Evolutionary conservation across 176 grass and related monocot species (phyloP).

Genomic region (Triticum turgidum): DNA sequence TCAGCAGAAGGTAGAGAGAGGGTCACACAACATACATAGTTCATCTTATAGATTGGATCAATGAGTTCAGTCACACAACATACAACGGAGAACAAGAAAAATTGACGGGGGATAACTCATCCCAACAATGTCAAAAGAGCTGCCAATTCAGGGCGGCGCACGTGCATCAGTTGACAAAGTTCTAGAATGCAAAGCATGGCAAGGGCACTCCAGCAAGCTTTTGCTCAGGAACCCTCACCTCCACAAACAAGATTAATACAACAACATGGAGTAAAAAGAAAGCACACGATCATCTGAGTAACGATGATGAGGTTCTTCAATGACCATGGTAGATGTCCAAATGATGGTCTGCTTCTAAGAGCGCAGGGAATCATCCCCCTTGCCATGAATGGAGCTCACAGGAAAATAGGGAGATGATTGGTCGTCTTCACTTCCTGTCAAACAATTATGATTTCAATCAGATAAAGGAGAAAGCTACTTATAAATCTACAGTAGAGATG

Average conservation of each 20-base stretch:
- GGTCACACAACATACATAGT: conserved; percentile 28
- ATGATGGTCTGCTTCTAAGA: conserved; percentile 33
- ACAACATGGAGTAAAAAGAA: conserved; percentile 25
- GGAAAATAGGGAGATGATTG: conserved; percentile 14
- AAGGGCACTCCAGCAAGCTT: conserved; percentile 24
- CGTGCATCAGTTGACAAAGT: conserved; percentile 26
- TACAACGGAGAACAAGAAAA: conserved; percentile 35
- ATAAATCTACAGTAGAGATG: conserved; percentile 6
- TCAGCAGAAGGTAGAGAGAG: conserved; percentile 14
- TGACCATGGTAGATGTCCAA: conserved; percentile 22
- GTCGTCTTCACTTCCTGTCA: conserved; percentile 40
- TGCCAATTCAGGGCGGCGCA: not conserved
- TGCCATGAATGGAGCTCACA: conserved; percentile 26
- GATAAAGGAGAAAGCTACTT: conserved; percentile 16
- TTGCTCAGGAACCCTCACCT: conserved; percentile 32
- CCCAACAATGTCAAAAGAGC: conserved; percentile 22
- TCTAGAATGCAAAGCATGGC: conserved; percentile 30
- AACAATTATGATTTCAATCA: conserved; percentile 17
- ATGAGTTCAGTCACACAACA: conserved; percentile 34
- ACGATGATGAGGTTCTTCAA: not conserved
- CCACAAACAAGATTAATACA: conserved; percentile 42
- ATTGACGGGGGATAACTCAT: conserved; percentile 20
- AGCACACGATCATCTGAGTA: conserved; percentile 28
- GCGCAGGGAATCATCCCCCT: conserved; percentile 6
- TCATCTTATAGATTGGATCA: conserved; percentile 20